Percentiles rank a stretch among this genome's conserved stretches.
Conservation (phyloP, 2,329 filamentous ascomycete species). For the Phialophora verrucosa region DNA sequence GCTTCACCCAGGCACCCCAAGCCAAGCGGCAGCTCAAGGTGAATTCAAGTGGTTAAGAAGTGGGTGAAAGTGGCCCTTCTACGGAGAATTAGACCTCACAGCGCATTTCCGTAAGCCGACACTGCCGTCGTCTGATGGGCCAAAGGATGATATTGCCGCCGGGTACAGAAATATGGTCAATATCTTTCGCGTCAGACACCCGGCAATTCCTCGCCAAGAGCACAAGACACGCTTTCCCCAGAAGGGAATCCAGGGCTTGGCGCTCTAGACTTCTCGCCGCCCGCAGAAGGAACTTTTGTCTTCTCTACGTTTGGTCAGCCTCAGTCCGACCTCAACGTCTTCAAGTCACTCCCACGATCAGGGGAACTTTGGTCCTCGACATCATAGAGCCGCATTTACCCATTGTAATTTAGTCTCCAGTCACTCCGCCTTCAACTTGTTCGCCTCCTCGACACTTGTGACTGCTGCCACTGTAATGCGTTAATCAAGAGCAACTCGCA, state of each 20-base stretch:
- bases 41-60: neutral
- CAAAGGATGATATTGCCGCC: neutral
- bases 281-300: slow-evolving; percentile 1
- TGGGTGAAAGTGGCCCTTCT: neutral
- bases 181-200: neutral
- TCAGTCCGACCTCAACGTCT: neutral
- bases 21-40: neutral
- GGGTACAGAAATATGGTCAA: neutral
- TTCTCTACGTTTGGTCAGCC: neutral
- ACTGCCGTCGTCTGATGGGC: neutral
- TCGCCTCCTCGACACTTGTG: neutral
- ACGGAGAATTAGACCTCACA: neutral
- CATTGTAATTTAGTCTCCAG: neutral
- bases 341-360: neutral
- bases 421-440: neutral
- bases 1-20: neutral
- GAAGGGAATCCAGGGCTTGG: neutral
- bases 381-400: neutral
- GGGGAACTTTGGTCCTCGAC: neutral
- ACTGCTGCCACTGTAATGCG: neutral
- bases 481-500: slow-evolving; percentile 1
- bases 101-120: neutral
- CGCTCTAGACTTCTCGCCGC: neutral
- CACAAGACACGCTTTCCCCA: neutral
- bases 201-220: neutral